Evolutionary conservation across 2,329 filamentous ascomycete species (phyloP).

Genomic region (Teratosphaeria zuluensis): DNA sequence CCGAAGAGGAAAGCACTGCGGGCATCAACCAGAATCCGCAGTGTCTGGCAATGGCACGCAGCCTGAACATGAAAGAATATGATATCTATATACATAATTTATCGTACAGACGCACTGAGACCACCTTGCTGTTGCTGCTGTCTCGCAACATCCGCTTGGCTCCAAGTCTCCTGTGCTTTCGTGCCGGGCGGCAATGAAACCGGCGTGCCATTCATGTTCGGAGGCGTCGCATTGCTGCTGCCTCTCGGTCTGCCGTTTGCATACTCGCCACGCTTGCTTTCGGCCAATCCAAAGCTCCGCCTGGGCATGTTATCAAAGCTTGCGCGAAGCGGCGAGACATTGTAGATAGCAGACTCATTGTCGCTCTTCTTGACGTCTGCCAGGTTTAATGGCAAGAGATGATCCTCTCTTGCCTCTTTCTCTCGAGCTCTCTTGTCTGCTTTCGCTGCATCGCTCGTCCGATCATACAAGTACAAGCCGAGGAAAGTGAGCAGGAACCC

Average conservation of each 20-base stretch:
- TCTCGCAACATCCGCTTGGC: constrained; percentile 30
- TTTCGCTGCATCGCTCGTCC: constrained; percentile 78
- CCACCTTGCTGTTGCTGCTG: not conserved
- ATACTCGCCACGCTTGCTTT: constrained; percentile 20
- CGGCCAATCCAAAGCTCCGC: constrained; percentile 17
- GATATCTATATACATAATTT: not conserved
- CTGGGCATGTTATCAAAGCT: constrained; percentile 3
- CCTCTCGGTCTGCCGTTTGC: constrained; percentile 7
- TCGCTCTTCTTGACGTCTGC: constrained; percentile 23
- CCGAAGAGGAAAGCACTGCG: not conserved
- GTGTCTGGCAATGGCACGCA: not conserved
- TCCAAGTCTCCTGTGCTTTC: constrained; percentile 80
- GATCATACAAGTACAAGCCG: constrained; percentile 90
- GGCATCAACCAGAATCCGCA: not conserved
- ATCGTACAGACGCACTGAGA: not conserved
- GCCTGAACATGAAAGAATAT: not conserved
- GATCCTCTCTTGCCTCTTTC: constrained; percentile 50
- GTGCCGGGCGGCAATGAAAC: constrained; percentile 61
- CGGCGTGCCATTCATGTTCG: constrained; percentile 11
- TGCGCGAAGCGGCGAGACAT: constrained; percentile 11
- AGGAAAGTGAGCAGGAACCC: constrained; percentile 85
- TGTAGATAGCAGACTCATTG: constrained; percentile 15
- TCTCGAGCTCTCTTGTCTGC: constrained; percentile 67
- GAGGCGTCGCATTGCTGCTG: constrained; percentile 2
- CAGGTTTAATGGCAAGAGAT: constrained; percentile 55